Base-by-base conservation (phyloP, 228 moss, liverwort and hornwort genomes). In the Sphagnum magellanicum region DNA sequence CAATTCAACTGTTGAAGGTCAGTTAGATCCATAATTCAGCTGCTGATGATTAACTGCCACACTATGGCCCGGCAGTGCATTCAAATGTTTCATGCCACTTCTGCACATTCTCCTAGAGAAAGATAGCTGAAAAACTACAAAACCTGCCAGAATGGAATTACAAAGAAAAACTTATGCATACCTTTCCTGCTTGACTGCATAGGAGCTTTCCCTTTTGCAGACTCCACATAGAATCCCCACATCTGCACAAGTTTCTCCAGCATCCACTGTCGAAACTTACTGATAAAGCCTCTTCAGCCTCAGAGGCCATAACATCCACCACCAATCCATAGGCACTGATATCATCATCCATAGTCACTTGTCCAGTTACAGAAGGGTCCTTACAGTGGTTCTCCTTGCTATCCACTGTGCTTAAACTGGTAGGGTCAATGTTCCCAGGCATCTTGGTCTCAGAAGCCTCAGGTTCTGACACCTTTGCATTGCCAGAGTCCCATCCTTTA, bases 171-270 rank as follows among this genome's bases (percentile, higher is more conserved):
- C 32, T 32, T 32, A 32, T 2, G 32, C 51, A 67, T 65, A 86
- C 86, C 86, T 82, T 79, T 68, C 75, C 77, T 50, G 63, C 67
- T 55, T 50, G 73, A n/a, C 72, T 68, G 49, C 71, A 50, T 64
- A 67, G 71, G 2, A 10, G 70, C 61, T 79, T 59, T 59, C 63
- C 32, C 47, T 61, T 76, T 13, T 55, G 61, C 50, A 71, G 73
- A 49, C 57, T 73, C 16, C 50, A 66, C 48, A 69, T 5, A 5
- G 53, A 48, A 14, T 64, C 72, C 75, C 63, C 63, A 49, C 52
- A 77, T 12, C 57, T 79, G 50, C 64, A 51, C 4, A 76, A 32
- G 59, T 16, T 64, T 47, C 52, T 62, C 12, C 55, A 17, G 2
- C 59, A 51, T 58, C 74, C 77, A 64, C 49, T 6, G 59, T 74